Percentiles rank a stretch among this genome's conserved stretches.
Evolutionary conservation across 345 rosid genomes (phyloP).

Genomic region (Hypericum androsaemum): DNA sequence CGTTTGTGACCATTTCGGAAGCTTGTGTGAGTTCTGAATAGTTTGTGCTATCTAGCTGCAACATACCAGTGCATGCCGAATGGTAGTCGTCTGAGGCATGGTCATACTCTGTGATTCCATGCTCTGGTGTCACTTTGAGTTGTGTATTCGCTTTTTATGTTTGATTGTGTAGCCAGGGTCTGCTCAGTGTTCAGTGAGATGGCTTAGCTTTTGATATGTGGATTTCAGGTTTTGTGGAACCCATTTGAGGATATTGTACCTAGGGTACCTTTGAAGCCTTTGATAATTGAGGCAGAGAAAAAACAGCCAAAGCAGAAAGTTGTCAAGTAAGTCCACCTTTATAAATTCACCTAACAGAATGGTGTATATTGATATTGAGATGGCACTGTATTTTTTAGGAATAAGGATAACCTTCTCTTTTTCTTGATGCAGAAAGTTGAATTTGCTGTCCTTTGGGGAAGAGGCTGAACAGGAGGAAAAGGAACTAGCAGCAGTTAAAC

Average conservation of each 20-base stretch:
- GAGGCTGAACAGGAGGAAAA: slow-evolving; percentile 98
- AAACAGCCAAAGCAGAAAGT: slow-evolving; percentile 58
- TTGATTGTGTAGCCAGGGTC: not conserved
- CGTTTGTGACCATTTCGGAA: too few species aligned
- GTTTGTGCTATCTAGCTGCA: too few species aligned
- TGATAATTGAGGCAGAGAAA: slow-evolving; percentile 30
- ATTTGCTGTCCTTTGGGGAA: slow-evolving; percentile 90
- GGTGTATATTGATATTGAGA: slow-evolving; percentile 2
- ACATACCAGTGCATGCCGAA: too few species aligned
- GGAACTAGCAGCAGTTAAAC: slow-evolving; percentile 54
- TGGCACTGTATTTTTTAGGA: not conserved
- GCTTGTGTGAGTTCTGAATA: too few species aligned
- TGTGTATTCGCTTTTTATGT: not conserved
- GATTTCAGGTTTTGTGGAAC: slow-evolving; percentile 72
- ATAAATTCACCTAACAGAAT: not conserved
- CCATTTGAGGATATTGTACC: slow-evolving; percentile 95
- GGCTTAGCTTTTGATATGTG: slow-evolving; percentile 4
- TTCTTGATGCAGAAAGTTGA: slow-evolving; percentile 56
- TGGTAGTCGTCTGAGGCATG: too few species aligned
- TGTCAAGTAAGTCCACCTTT: slow-evolving; percentile 48
- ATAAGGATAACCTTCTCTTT: slow-evolving; percentile 4
- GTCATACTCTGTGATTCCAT: too few species aligned
- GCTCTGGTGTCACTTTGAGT: too few species aligned
- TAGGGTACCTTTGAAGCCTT: slow-evolving; percentile 32
- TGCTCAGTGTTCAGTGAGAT: not conserved